Base-by-base conservation (phyloP, 257 asterid species). In the Ballota nigra region DNA sequence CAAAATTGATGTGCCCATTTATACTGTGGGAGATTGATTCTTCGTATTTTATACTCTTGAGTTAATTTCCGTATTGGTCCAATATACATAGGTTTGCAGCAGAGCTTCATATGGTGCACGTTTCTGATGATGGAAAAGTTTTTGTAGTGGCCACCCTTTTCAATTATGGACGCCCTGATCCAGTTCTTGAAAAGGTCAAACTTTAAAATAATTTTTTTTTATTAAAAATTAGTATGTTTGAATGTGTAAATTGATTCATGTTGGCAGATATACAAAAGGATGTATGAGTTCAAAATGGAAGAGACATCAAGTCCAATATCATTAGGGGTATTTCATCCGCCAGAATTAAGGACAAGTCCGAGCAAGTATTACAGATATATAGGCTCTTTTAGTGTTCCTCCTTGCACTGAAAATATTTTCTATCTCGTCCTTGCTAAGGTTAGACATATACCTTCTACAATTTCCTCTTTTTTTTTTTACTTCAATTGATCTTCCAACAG, bases 81-180 rank as follows among this genome's bases (percentile, higher is more conserved):
- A 43, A 43, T 43, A 43, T 43, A 24, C 20, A 26, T 73, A 89
- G 96, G 70, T 89, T 71, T 70, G 92, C 85, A 0, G 92, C 95
- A 0, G 96, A 89, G 88, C 87, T 84, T 36, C 96, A 89, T 51
- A 75, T 87, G 81, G 92, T 87, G 68, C 95, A 87, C 63, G 77
- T 84, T 34, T 66, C 95, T 4, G 84, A 79, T 4, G 95, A 89
- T 20, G 83, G 78, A 43, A 79, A 67, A 2, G 68, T 87, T 29
- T 19, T 72, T 4, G 91, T 80, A 4, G 78, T 84, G 64, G 84
- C 80, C 11, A 84, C 83, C 45, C 83, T 89, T 24, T 87, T 75
- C 76, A 77, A 76, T 19, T 53, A 51, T 0, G 95, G 96, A 12
- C 83, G 40, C 23, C 83, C 92, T 19, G 91, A 89, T 71, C 95